Evolutionary conservation across 2,329 filamentous ascomycete species (phyloP), one percentile per base, ranked within the genome.

Genomic region (Epichloe glyceriae): DNA sequence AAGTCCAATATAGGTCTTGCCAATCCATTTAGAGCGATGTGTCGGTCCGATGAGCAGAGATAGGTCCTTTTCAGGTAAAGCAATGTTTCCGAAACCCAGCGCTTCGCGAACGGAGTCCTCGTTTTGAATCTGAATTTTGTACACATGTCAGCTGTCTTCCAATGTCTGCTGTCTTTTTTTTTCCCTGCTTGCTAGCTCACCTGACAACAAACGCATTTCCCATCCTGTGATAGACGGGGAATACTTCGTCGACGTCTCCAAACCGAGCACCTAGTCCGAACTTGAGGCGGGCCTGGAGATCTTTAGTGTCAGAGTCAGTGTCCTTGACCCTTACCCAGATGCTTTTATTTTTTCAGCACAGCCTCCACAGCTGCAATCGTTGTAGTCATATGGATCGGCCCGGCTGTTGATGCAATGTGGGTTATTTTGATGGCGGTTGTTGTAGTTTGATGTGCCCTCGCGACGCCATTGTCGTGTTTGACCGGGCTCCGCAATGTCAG

Each of bases 1-100:
- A 19, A 4, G 3, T 35, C 41, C 42, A 44, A 8, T n/a, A 20
- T 51, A 47, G 2, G 40, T 15, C n/a, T 35, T 42, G n/a, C 50
- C 49, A 26, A 57, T 51, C 66, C 66, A 68, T 52, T 66, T 68
- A 2, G 64, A 67, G 26, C 62, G 56, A 45, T 61, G 42, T 5
- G 58, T 55, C 3, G 66, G 60, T 4, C 53, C 52, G 30, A 68
- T 60, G 14, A 2, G 41, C 19, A 67, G 33, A 5, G 55, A 55
- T 8, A 68, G 51, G 2, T 54, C 53, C 30, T 56, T 57, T 39
- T 65, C 64, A 4, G 53, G 53, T 40, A 68, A 54, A 8, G 38
- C 39, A 5, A 58, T 57, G 6, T 51, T 46, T 2, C 54, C 57
- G 43, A 58, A 54, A 14, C 50, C 46, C 40, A 68, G 50, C 2